Conservation (phyloP, 2,329 filamentous ascomycete species). For the Xylariaceae sp. region DNA sequence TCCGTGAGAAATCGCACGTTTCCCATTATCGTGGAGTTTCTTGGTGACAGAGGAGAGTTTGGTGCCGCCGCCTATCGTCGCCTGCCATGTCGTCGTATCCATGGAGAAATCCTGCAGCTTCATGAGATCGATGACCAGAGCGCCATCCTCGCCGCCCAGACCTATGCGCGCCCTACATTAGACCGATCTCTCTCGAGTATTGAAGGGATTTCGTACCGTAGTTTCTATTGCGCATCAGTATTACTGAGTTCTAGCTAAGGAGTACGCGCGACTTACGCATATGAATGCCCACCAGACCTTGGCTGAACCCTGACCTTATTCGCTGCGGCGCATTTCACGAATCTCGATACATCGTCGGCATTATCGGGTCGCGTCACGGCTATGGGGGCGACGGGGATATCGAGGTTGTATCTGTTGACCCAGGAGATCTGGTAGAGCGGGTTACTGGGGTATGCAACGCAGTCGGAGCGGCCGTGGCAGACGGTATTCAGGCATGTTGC, state of each 20-base stretch:
- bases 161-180: slow-evolving; percentile 28
- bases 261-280: slow-evolving; percentile 40
- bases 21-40: slow-evolving; percentile 45
- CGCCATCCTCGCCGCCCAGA: slow-evolving; percentile 46
- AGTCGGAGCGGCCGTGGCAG: slow-evolving; percentile 41
- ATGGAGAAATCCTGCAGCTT: slow-evolving; percentile 50
- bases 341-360: slow-evolving; percentile 49
- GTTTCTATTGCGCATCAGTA: slow-evolving; percentile 26
- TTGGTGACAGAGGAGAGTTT: slow-evolving; percentile 48
- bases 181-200: background rate
- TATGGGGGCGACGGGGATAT: slow-evolving; percentile 44
- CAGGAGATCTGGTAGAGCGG: slow-evolving; percentile 43
- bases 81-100: slow-evolving; percentile 47
- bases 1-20: slow-evolving; percentile 55
- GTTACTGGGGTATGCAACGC: slow-evolving; percentile 42
- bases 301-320: slow-evolving; percentile 53
- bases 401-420: slow-evolving; percentile 51
- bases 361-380: slow-evolving; percentile 53
- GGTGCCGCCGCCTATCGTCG: slow-evolving; percentile 50
- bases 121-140: slow-evolving; percentile 49
- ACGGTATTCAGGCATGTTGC: slow-evolving; percentile 43
- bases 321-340: slow-evolving; percentile 52
- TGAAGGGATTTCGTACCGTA: slow-evolving; percentile 26
- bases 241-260: too few species aligned
- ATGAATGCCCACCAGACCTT: slow-evolving; percentile 60